phyloP scores from a whole-genome alignment of 1,284 basidiomycete species.

The Tremellales sp. region DNA sequence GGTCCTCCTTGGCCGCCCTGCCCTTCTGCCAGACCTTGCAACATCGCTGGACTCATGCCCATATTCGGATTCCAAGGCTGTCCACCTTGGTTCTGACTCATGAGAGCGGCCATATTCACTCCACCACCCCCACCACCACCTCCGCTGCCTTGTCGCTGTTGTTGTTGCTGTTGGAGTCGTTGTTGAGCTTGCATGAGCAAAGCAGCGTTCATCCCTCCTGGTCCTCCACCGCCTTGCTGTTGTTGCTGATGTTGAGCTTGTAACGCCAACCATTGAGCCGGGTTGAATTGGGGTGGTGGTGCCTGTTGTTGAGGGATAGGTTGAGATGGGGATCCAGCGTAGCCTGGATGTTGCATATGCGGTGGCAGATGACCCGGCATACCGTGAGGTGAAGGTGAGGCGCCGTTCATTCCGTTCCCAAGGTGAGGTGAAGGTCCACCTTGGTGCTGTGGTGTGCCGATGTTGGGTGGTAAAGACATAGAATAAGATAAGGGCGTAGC shows the following conservation, averaged over 20 bases:
- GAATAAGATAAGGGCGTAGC: not conserved
- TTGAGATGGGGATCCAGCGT: too few relatives aligned
- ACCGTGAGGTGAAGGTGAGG: not conserved
- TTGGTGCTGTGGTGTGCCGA: not conserved
- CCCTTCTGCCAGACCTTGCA: not conserved
- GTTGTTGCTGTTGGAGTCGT: constrained; percentile 6
- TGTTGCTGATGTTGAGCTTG: constrained; percentile 3
- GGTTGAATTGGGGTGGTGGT: not conserved
- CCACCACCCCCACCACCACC: not conserved
- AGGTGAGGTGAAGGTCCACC: not conserved
- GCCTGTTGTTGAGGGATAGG: not conserved
- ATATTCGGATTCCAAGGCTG: not conserved
- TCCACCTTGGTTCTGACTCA: not conserved
- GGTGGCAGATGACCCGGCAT: not conserved
- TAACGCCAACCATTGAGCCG: not conserved
- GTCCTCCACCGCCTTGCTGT: constrained; percentile 1
- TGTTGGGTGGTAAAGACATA: not conserved
- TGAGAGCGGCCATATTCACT: not conserved
- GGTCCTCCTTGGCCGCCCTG: not conserved
- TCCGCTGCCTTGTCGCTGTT: constrained; percentile 1
- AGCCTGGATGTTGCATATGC: not conserved
- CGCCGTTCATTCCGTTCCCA: not conserved
- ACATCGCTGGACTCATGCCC: not conserved
- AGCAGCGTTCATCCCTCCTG: not conserved
- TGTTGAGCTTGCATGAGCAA: constrained; percentile 2